Evolutionary conservation across 768 basidiomycete species (phyloP).

Genomic region (Gymnopilus junonius): DNA sequence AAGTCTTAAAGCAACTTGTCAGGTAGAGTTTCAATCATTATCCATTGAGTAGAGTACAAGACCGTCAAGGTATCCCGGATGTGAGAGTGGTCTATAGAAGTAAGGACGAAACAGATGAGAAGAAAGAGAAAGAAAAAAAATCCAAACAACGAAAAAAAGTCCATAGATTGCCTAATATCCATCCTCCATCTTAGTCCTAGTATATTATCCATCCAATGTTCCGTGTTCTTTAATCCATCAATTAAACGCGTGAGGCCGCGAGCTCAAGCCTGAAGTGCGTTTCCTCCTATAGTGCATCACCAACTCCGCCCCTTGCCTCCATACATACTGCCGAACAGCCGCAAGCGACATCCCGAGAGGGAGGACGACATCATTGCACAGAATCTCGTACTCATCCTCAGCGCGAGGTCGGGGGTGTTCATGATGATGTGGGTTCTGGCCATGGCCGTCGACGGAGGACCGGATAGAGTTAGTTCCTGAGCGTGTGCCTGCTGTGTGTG

Average conservation of each 20-base stretch:
- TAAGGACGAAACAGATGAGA: neutral
- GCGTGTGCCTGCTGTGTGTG: conserved; percentile 24
- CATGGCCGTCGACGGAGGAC: conserved; percentile 38
- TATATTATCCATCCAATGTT: too few relatives aligned
- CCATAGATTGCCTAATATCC: neutral
- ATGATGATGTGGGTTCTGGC: conserved; percentile 22
- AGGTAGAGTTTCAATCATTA: neutral
- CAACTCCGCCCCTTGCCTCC: conserved; percentile 77
- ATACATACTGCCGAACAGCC: conserved; percentile 87
- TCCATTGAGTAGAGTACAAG: neutral
- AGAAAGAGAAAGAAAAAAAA: neutral
- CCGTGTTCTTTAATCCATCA: neutral
- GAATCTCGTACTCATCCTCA: conserved; percentile 84
- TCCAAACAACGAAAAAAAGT: neutral
- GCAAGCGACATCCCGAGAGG: conserved; percentile 90
- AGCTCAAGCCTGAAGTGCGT: neutral
- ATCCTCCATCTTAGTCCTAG: neutral
- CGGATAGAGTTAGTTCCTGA: conserved; percentile 37
- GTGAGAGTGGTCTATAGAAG: neutral
- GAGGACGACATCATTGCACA: conserved; percentile 85
- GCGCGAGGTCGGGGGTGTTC: conserved; percentile 25
- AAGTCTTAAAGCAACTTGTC: neutral
- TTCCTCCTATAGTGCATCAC: conserved; percentile 76
- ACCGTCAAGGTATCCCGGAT: neutral
- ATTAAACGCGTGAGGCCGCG: neutral